These are phyloP conservation scores for Aeminium ludgeri DNA, from an alignment of 495 filamentous ascomycete species.

Conservation along the genomic window DNA sequence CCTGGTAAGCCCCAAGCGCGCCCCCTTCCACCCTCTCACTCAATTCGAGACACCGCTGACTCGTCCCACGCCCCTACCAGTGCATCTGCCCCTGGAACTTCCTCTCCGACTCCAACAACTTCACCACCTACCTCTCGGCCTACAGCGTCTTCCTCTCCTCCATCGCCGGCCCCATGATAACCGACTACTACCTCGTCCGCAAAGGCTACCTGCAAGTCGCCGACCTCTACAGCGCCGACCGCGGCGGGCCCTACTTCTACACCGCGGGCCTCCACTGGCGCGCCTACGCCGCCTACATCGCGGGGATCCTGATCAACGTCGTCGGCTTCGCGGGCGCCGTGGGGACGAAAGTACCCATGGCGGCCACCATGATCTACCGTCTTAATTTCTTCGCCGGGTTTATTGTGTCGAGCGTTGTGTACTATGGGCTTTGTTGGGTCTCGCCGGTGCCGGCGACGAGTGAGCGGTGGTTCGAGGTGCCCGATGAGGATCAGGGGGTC, in stretches of 20 bases:
- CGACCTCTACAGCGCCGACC: constrained; percentile 60
- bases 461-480: constrained; percentile 67
- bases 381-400: constrained; percentile 82
- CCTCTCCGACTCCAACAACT: constrained; percentile 60
- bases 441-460: constrained; percentile 61
- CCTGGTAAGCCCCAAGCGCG: constrained; percentile 31
- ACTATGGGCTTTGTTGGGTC: constrained; percentile 49
- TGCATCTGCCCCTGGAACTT: constrained; percentile 78
- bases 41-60: too few species aligned
- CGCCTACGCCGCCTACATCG: constrained; percentile 67
- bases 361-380: constrained; percentile 75
- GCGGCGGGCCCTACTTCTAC: constrained; percentile 54
- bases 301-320: constrained; percentile 80
- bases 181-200: constrained; percentile 81
- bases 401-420: constrained; percentile 47
- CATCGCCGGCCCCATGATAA: constrained; percentile 78
- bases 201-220: constrained; percentile 64
- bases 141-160: constrained; percentile 93
- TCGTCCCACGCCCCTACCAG: constrained; percentile 22
- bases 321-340: constrained; percentile 81
- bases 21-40: too few species aligned
- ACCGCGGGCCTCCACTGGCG: constrained; percentile 63
- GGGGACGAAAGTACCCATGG: constrained; percentile 51
- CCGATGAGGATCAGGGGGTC: constrained; percentile 31
- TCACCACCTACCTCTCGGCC: constrained; percentile 85